A percentile compares a stretch with the other conserved stretches of the same genome.
Evolutionary conservation across 2,329 filamentous ascomycete genomes (phyloP).

Genomic region (Bretziella fagacearum): DNA sequence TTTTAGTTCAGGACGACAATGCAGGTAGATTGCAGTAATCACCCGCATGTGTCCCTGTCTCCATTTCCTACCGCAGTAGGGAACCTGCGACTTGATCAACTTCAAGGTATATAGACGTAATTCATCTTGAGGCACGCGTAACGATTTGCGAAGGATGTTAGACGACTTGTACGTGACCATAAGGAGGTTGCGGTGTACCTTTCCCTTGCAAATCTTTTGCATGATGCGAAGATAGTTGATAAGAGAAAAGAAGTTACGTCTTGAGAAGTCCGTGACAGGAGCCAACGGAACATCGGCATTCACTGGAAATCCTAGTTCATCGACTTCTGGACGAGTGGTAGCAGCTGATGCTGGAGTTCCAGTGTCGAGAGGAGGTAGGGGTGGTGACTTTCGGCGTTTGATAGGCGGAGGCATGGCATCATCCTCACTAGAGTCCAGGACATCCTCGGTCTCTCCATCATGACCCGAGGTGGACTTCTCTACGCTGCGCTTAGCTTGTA

Average conservation of each 20-base stretch:
- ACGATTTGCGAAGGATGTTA: conserved; percentile 75
- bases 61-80: conserved; percentile 97
- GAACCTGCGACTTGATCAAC: conserved; percentile 95
- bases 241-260: conserved; percentile 84
- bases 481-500: conserved; percentile 30
- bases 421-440: conserved; percentile 42
- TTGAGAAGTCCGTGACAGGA: conserved; percentile 78
- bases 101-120: conserved; percentile 90
- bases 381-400: conserved; percentile 35
- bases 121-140: conserved; percentile 77
- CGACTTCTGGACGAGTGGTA: conserved; percentile 42
- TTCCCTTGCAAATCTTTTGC: conserved; percentile 93
- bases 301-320: conserved; percentile 73
- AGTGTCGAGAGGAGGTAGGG: conserved; percentile 22
- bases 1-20: conserved; percentile 78
- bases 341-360: neutral
- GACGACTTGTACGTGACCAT: conserved; percentile 92
- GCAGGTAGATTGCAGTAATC: conserved; percentile 90
- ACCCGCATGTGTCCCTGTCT: conserved; percentile 96
- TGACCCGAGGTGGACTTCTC: conserved; percentile 9
- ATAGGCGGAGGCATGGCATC: conserved; percentile 79
- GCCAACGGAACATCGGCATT: conserved; percentile 45
- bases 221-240: conserved; percentile 93
- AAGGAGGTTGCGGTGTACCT: conserved; percentile 83
- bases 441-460: conserved; percentile 23